A percentile compares a stretch with the other conserved stretches of the same genome.
Conservation (phyloP, 1,139 yeast genomes). For the Scheffersomyces lignicola region DNA sequence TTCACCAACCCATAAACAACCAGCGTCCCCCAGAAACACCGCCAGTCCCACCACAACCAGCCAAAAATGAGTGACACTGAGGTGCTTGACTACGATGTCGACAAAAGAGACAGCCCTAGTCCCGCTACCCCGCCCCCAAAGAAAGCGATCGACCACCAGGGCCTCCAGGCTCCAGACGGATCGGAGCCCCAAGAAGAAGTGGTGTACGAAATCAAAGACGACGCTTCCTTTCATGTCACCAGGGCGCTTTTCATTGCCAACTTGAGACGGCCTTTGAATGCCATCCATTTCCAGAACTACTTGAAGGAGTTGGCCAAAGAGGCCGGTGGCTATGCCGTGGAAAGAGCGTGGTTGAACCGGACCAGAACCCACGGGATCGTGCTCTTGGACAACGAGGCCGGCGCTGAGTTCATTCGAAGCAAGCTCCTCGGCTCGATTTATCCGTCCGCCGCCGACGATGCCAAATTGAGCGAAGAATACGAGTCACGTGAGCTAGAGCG, state of each 20-base stretch:
- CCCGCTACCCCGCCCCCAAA: constrained; percentile 11
- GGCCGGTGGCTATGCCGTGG: constrained; percentile 28
- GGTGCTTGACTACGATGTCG: constrained; percentile 16
- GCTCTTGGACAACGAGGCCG: constrained; percentile 37
- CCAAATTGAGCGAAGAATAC: constrained; percentile 20
- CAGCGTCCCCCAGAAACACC: neutral
- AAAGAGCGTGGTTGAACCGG: constrained; percentile 47
- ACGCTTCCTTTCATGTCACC: constrained; percentile 35
- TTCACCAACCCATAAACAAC: neutral
- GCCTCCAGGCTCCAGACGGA: constrained; percentile 20
- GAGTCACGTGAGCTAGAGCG: constrained; percentile 22
- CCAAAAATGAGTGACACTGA: constrained; percentile 19
- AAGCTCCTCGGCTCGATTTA: constrained; percentile 33
- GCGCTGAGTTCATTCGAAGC: constrained; percentile 36
- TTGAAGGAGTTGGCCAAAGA: constrained; percentile 26
- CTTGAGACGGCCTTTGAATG: constrained; percentile 39
- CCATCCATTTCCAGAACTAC: constrained; percentile 35
- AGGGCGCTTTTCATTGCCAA: constrained; percentile 47
- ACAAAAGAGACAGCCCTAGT: constrained; percentile 9
- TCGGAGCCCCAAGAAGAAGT: constrained; percentile 30
- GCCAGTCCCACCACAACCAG: neutral
- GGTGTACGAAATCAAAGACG: constrained; percentile 28
- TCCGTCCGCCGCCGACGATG: constrained; percentile 29
- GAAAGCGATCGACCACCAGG: constrained; percentile 25
- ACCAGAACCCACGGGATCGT: constrained; percentile 45